These are phyloP conservation scores for Cyclotella cryptica DNA, from an alignment of 108 stramenopile species.

Conservation along the genomic window DNA sequence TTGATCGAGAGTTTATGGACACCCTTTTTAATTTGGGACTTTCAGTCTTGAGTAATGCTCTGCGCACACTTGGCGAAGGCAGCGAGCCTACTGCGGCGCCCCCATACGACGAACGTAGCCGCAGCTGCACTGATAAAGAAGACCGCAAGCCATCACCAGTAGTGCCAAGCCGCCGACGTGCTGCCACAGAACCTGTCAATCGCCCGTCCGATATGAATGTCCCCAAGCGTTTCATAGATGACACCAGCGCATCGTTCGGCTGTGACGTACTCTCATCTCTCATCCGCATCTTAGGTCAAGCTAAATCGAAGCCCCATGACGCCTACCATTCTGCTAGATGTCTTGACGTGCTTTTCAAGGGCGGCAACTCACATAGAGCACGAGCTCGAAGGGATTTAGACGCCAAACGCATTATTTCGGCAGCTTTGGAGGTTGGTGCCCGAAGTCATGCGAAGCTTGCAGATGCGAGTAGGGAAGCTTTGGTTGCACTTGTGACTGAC, in stretches of 20 bases:
- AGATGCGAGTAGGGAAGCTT: slow-evolving; percentile 45
- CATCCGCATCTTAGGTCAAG: slow-evolving; percentile 78
- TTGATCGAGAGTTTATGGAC: slow-evolving; percentile 70
- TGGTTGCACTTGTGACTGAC: slow-evolving; percentile 49
- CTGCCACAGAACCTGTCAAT: slow-evolving; percentile 49
- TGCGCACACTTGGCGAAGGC: slow-evolving; percentile 68
- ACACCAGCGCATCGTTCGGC: slow-evolving; percentile 67
- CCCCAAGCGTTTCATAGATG: slow-evolving; percentile 68
- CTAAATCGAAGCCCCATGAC: slow-evolving; percentile 81
- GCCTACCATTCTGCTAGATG: slow-evolving; percentile 86
- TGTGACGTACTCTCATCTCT: slow-evolving; percentile 79
- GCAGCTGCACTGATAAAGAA: slow-evolving; percentile 27
- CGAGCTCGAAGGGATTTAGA: slow-evolving; percentile 76
- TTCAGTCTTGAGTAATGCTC: slow-evolving; percentile 82
- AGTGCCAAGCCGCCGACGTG: slow-evolving; percentile 25
- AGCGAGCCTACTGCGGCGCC: slow-evolving; percentile 2
- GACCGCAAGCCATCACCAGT: slow-evolving; percentile 51
- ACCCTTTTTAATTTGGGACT: slow-evolving; percentile 84
- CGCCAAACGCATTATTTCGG: slow-evolving; percentile 82
- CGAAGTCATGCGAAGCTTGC: slow-evolving; percentile 83
- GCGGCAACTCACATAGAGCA: slow-evolving; percentile 72
- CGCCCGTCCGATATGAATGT: slow-evolving; percentile 53
- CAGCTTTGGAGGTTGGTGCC: slow-evolving; percentile 82
- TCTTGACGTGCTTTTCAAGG: slow-evolving; percentile 71
- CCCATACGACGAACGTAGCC: not conserved